Evolutionary conservation across 2,329 filamentous ascomycete genomes (phyloP).

Genomic region (Neocucurbitaria cava): DNA sequence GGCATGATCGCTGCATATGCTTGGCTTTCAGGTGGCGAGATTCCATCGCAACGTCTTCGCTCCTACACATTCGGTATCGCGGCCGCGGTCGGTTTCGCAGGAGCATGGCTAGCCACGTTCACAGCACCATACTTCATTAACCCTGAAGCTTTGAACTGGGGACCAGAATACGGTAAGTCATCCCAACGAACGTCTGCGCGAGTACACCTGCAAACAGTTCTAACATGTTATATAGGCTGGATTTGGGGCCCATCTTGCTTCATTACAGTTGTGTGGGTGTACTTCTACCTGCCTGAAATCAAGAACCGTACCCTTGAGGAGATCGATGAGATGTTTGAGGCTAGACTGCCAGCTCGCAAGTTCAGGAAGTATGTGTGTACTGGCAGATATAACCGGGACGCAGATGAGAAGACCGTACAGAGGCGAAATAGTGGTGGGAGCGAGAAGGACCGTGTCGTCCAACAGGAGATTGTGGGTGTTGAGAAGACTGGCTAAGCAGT

Average conservation of each 20-base stretch:
- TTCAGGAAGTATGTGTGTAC: constrained; percentile 42
- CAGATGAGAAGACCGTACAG: constrained; percentile 16
- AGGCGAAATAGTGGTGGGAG: constrained; percentile 14
- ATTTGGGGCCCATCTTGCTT: constrained; percentile 48
- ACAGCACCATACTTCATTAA: constrained; percentile 68
- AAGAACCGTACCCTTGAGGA: constrained; percentile 51
- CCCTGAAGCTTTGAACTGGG: constrained; percentile 62
- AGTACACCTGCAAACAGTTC: not conserved
- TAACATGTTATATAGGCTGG: constrained; percentile 27
- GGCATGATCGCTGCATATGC: constrained; percentile 63
- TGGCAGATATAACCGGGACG: constrained; percentile 21
- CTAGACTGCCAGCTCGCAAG: constrained; percentile 34
- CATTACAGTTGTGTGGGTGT: constrained; percentile 45
- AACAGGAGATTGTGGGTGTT: constrained; percentile 14
- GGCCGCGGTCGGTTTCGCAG: constrained; percentile 61
- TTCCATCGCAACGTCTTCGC: constrained; percentile 64
- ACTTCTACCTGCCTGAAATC: constrained; percentile 42
- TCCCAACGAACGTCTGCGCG: too few relatives aligned
- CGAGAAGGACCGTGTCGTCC: constrained; percentile 26
- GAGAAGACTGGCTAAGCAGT: constrained; percentile 6
- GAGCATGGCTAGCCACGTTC: constrained; percentile 65
- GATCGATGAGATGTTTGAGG: constrained; percentile 45
- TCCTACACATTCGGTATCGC: constrained; percentile 65
- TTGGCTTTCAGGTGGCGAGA: constrained; percentile 65
- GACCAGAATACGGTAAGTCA: constrained; percentile 58